Base-by-base conservation (phyloP, 805 yeast species). In the Kluyveromyces starmeri region DNA sequence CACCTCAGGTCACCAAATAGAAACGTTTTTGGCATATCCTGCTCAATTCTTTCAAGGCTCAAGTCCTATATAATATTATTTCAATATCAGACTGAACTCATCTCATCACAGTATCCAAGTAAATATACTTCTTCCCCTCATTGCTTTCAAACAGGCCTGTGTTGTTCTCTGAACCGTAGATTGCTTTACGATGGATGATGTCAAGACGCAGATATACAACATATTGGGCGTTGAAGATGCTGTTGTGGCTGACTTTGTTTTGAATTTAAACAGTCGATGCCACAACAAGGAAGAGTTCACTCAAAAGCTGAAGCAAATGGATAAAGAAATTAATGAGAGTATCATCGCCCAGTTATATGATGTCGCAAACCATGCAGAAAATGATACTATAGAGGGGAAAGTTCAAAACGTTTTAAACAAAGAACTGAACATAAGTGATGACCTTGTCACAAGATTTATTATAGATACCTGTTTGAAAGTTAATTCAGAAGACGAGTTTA, bases 161-260 rank as follows among this genome's bases (percentile, higher is more conserved):
- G n/a, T n/a, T n/a, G n/a, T n/a, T n/a, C n/a, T n/a, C n/a, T n/a
- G n/a, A n/a, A n/a, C n/a, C n/a, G n/a, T n/a, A n/a, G n/a, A n/a
- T n/a, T n/a, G n/a, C n/a, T n/a, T n/a, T n/a, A n/a, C n/a, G n/a
- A 26, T 26, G 28, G 7, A 5, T n/a, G 19, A 14, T 20, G 24
- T 30, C 9, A 32, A 42, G 18, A 32, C 34, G 13, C 28, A 47
- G 23, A 48, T 61, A 20, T 35, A 42, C 5, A 28, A 35, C 11
- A 37, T 50, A 7, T 37, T 55, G 1, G 71, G 67, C 7, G 49
- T 61, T 3, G 57, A 61, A 23, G 77, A 73, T 37, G 54, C 51
- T 23, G 55, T 62, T 5, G 58, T 71, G 15, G 68, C 74, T 1
- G 71, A 68, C 39, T 71, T 67, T 44, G 53, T 75, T 4, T 38